A percentile compares a stretch with the other conserved stretches of the same genome.
phyloP scores from a whole-genome alignment of 768 basidiomycete species.

The Daedaleopsis nitida region DNA sequence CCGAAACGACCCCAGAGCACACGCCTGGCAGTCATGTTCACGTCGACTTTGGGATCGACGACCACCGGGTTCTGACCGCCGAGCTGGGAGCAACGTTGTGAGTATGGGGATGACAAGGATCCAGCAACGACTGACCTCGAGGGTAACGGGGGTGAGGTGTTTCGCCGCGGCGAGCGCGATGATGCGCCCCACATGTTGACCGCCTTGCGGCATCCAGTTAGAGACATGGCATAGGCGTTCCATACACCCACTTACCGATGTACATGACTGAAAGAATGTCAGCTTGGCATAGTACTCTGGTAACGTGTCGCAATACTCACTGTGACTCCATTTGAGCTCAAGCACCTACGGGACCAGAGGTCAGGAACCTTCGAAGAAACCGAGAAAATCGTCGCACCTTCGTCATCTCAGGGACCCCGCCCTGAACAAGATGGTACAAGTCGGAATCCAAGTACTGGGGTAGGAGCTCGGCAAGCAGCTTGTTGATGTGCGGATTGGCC shows the following conservation, averaged over 20 bases:
- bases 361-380: background rate
- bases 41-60: constrained; percentile 59
- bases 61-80: constrained; percentile 70
- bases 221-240: background rate
- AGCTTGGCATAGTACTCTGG: background rate
- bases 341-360: constrained; percentile 51
- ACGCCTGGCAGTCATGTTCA: constrained; percentile 63
- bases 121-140: constrained; percentile 51
- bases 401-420: constrained; percentile 64
- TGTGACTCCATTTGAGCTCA: constrained; percentile 68
- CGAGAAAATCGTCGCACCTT: constrained; percentile 35
- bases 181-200: constrained; percentile 59
- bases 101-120: constrained; percentile 33
- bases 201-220: constrained; percentile 1
- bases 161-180: constrained; percentile 77
- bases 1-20: constrained; percentile 78
- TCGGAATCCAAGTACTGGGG: constrained; percentile 76
- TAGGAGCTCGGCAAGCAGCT: constrained; percentile 65
- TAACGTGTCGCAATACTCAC: constrained; percentile 33
- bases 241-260: constrained; percentile 1
- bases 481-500: constrained; percentile 52
- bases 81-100: constrained; percentile 42
- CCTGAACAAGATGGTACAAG: constrained; percentile 68
- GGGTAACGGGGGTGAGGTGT: constrained; percentile 70
- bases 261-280: constrained; percentile 11